Evolutionary conservation across 352 stramenopile genomes (phyloP).

Genomic region (Achlya hypogyna): DNA sequence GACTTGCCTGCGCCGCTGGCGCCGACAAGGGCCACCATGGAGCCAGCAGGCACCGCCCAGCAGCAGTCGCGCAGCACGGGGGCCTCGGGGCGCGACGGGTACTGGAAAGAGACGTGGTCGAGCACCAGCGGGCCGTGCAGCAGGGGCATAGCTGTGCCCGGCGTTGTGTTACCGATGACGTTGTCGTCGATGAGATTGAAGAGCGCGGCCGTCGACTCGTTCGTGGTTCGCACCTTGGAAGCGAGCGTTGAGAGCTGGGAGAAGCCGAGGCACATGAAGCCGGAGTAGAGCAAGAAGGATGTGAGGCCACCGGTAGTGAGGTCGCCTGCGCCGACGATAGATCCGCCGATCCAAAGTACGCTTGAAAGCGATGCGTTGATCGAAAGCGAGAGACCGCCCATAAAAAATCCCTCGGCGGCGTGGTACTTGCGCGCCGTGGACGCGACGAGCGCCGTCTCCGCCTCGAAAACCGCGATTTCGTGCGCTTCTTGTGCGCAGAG

Average conservation of each 20-base stretch:
- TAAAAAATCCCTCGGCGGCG: slow-evolving; percentile 80
- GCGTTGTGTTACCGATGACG: slow-evolving; percentile 9
- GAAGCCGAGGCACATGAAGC: slow-evolving; percentile 86
- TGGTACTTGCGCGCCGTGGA: slow-evolving; percentile 59
- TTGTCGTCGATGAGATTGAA: slow-evolving; percentile 47
- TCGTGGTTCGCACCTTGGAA: slow-evolving; percentile 63
- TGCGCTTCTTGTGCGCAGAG: slow-evolving; percentile 74
- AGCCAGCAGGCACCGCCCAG: slow-evolving; percentile 62
- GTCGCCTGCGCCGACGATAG: slow-evolving; percentile 68
- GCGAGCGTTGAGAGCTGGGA: slow-evolving; percentile 78
- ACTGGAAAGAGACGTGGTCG: slow-evolving; percentile 73
- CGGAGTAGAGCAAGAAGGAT: slow-evolving; percentile 86
- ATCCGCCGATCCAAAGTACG: slow-evolving; percentile 86
- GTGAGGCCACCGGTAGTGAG: slow-evolving; percentile 86
- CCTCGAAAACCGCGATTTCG: slow-evolving; percentile 52
- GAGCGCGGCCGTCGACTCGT: slow-evolving; percentile 61
- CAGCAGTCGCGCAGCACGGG: slow-evolving; percentile 54
- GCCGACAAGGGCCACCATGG: slow-evolving; percentile 80
- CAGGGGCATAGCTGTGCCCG: slow-evolving; percentile 36
- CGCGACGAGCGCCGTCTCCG: slow-evolving; percentile 59
- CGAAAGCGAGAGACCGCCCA: slow-evolving; percentile 78
- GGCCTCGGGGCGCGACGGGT: slow-evolving; percentile 64
- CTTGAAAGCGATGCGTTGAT: slow-evolving; percentile 86
- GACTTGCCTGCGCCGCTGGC: slow-evolving; percentile 79
- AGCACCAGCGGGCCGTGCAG: slow-evolving; percentile 68